Evolutionary conservation across 805 yeast species (phyloP), one percentile per base, ranked within the genome.

Genomic region (Cyberlindnera mycetangii): DNA sequence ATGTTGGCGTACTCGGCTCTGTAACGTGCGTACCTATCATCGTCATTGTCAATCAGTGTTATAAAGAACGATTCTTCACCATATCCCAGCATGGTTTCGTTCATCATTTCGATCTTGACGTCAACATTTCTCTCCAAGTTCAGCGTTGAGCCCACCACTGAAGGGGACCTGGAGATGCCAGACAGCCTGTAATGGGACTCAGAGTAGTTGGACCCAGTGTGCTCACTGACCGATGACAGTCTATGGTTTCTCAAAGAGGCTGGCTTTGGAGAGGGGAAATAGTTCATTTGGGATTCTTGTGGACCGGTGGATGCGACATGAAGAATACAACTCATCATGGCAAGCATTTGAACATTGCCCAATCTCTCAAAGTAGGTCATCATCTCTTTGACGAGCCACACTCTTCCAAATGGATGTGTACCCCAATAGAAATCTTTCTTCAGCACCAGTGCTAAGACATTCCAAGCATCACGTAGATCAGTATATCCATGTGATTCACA

Each of bases 271-370:
- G 41, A 19, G 4, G 41, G 45, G 12, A 44, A 16, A 25, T 41
- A 44, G 15, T 44, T 44, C 12, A 7, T 18, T 33, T 44, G 46
- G 3, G 25, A 31, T 17, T 37, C 48, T 5, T 30, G 41, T 10
- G 43, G 43, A 8, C 44, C 46, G 4, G 46, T 18, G 8, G 54
- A 49, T 2, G 52, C 58, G 20, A 46, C 52, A 32, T 53, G 50
- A 45, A 86, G 64, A 5, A 88, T 72, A 64, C 96, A 87, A 4
- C 92, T 78, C 52, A 89, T 64, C 89, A 87, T 85, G 1, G 95
- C 96, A 19, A 90, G 67, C 96, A 92, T 88, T 61, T 92, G 97
- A 21, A 88, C 65, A 56, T 92, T 84, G 2, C 82, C 79, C 33
- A 70, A 58, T 27, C 56, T 65, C 54, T 83, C 93, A 58, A 82